Base-by-base conservation (phyloP, 208 protist species). In the Leishmania tropica region DNA sequence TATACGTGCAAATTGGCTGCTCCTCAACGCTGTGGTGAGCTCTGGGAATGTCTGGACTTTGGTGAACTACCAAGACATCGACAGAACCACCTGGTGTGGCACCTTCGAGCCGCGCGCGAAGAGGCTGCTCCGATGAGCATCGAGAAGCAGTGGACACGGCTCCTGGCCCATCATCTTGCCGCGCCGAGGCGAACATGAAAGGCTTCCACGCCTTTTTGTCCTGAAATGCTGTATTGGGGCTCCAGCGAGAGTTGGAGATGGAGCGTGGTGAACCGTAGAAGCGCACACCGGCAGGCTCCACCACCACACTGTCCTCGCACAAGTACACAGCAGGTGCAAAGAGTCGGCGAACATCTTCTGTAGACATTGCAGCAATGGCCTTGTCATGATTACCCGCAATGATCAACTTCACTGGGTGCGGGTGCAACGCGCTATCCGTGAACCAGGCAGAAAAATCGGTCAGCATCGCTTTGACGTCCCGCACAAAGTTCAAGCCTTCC, bases 371-470 rank as follows among this genome's bases (percentile, higher is more conserved):
- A 35, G 79, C 76, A 10, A 95, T 74, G 2, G 73, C 64, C 15
- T 73, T 86, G 76, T 97, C 96, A 82, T 97, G 94, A 79, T 98
- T 98, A 28, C 96, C 96, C 0, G 82, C 94, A 51, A 98, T 96
- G 60, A 96, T 64, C 28, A 98, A 76, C 82, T 98, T 98, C 47
- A 95, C 89, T 2, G 84, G 70, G 78, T 97, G 93, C 17, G 96
- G 94, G 51, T 94, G 95, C 11, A 86, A 70, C 47, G 58, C 62
- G 10, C 56, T 58, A 51, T 78, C 83, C 28, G 81, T 87, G 73
- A 98, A 73, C 89, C 91, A 98, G 10, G 48, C 73, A 51, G 88
- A 83, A 78, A 98, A 97, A 78, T 94, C 86, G 17, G 56, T 51
- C 8, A 94, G 47, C 65, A 81, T 80, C 40, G 80, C 48, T 2